A percentile compares a stretch with the other conserved stretches of the same genome.
Evolutionary conservation across 2,329 filamentous ascomycete genomes (phyloP).

Genomic region (Diaporthe ilicicola): DNA sequence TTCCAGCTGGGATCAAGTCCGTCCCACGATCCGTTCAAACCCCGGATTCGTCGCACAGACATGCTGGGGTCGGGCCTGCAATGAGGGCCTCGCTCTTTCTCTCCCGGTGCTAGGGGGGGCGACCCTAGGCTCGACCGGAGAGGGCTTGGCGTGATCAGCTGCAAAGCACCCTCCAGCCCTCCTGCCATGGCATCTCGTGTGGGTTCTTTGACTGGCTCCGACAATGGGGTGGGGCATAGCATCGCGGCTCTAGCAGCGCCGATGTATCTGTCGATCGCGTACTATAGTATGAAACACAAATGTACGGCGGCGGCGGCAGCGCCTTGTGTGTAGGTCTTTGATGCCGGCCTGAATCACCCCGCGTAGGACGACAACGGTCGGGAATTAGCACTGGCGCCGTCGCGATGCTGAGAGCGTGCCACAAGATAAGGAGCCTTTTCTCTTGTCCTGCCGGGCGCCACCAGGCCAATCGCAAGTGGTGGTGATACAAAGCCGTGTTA

Average conservation of each 20-base stretch:
- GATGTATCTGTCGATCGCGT: slow-evolving; percentile 15
- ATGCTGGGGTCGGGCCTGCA: slow-evolving; percentile 22
- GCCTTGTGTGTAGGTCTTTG: slow-evolving; percentile 1
- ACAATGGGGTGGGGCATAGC: neutral
- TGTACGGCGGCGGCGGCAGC: slow-evolving; percentile 14
- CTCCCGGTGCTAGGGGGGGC: neutral
- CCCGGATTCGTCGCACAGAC: slow-evolving; percentile 24
- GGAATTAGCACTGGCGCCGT: slow-evolving; percentile 17
- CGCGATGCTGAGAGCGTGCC: slow-evolving; percentile 5
- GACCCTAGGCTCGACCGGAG: slow-evolving; percentile 15
- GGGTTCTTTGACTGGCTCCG: slow-evolving; percentile 9
- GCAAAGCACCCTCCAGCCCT: neutral
- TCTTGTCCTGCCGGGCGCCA: slow-evolving; percentile 9
- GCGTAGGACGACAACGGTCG: slow-evolving; percentile 28
- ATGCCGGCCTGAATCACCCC: slow-evolving; percentile 3
- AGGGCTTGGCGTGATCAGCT: slow-evolving; percentile 22
- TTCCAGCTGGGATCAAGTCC: slow-evolving; percentile 15
- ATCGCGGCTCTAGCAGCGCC: slow-evolving; percentile 13
- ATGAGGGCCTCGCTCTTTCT: neutral
- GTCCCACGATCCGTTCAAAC: slow-evolving; percentile 15
- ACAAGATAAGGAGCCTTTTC: slow-evolving; percentile 6
- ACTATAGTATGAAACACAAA: slow-evolving; percentile 18
- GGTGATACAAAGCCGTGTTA: slow-evolving; percentile 5
- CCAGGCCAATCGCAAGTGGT: slow-evolving; percentile 19
- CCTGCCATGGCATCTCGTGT: neutral